Evolutionary conservation across 345 rosid species (phyloP).

Genomic region (Theobroma cacao): DNA sequence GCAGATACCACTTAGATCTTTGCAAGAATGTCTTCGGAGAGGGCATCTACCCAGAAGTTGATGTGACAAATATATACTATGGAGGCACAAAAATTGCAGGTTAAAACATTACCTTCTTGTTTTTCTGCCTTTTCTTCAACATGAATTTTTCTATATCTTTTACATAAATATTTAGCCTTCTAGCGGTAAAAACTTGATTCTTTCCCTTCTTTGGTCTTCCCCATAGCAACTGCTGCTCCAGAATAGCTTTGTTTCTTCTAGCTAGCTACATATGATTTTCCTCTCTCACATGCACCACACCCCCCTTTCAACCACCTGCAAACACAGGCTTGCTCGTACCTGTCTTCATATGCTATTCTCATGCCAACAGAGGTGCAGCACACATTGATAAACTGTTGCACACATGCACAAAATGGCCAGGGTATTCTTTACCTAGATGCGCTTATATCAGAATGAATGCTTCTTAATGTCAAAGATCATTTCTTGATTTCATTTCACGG

Average conservation of each 20-base stretch:
- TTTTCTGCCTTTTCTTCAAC: neutral
- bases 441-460: neutral
- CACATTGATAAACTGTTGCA: neutral
- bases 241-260: neutral
- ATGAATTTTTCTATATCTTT: neutral
- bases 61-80: conserved; percentile 70
- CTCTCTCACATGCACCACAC: neutral
- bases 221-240: neutral
- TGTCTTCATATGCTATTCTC: neutral
- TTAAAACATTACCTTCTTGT: conserved; percentile 25
- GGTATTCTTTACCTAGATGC: neutral
- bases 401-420: neutral
- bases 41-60: conserved; percentile 69
- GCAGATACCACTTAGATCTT: conserved; percentile 81
- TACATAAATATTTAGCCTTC: neutral
- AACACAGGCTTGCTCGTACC: neutral
- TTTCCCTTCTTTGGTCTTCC: neutral
- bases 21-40: conserved; percentile 76
- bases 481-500: neutral
- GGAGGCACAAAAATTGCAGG: conserved; percentile 83
- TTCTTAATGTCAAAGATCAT: neutral
- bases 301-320: neutral
- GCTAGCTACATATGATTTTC: neutral
- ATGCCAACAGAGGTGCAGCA: neutral
- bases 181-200: neutral